Evolutionary conservation across 441 rosid species (phyloP).

Genomic region (Erysimum pusillum): DNA sequence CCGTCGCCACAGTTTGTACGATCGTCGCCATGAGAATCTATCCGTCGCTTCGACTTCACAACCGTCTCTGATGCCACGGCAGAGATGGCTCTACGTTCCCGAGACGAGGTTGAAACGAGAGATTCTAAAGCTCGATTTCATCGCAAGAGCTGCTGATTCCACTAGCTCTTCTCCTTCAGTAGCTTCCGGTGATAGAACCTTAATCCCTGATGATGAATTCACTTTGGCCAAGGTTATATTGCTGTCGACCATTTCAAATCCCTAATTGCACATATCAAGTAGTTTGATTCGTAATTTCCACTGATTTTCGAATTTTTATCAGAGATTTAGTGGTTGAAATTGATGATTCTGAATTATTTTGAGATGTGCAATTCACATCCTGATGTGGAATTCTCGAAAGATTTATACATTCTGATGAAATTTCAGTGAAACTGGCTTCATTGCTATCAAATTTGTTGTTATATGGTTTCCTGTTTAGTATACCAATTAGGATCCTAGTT

Average conservation of each 20-base stretch:
- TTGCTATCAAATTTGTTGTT: constrained; percentile 1
- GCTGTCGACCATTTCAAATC: background rate
- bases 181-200: constrained; percentile 54
- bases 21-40: constrained; percentile 47
- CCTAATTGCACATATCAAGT: background rate
- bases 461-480: background rate
- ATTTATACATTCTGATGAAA: background rate
- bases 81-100: constrained; percentile 42
- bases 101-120: constrained; percentile 38
- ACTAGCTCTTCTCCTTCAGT: constrained; percentile 62
- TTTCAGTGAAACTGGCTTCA: background rate
- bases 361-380: background rate
- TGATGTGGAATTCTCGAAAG: background rate
- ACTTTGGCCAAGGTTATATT: constrained; percentile 77
- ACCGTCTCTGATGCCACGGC: constrained; percentile 27
- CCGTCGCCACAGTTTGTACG: constrained; percentile 14
- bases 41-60: constrained; percentile 38
- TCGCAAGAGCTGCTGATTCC: constrained; percentile 76
- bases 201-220: constrained; percentile 80
- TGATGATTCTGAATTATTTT: constrained; percentile 14
- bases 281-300: background rate
- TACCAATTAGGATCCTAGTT: background rate
- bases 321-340: background rate
- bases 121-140: constrained; percentile 47
- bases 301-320: no score